Percentiles rank a stretch among this genome's conserved stretches.
These are phyloP conservation scores for Crithidia fasciculata DNA, from an alignment of 208 protist genomes.

Conservation along the genomic window DNA sequence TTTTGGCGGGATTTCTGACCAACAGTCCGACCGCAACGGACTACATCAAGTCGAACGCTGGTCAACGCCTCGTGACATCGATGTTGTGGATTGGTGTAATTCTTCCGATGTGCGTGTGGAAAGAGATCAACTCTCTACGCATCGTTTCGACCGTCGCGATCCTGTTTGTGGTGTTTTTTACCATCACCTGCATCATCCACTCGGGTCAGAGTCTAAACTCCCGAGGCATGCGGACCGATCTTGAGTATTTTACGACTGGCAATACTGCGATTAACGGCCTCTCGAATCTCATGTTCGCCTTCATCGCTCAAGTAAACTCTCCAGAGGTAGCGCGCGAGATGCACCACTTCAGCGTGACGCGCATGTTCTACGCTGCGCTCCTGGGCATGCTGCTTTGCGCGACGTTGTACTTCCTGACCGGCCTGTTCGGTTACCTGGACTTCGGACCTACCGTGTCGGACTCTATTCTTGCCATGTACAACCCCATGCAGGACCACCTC, in stretches of 20 bases:
- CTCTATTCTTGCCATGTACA: no score
- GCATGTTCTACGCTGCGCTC: no score
- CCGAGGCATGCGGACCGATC: slow-evolving; percentile 37
- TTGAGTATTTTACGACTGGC: slow-evolving; percentile 56
- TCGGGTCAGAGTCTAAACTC: slow-evolving; percentile 30
- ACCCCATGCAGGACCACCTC: no score
- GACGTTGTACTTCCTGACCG: no score
- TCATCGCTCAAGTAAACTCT: slow-evolving; percentile 77
- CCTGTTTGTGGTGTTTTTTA: slow-evolving; percentile 75
- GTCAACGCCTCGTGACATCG: slow-evolving; percentile 51
- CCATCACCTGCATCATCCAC: slow-evolving; percentile 66
- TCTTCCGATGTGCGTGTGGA: slow-evolving; percentile 68
- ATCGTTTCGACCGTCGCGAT: slow-evolving; percentile 67
- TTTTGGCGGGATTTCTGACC: slow-evolving; percentile 42
- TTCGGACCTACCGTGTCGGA: no score
- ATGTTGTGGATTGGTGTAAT: slow-evolving; percentile 69
- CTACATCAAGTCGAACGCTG: slow-evolving; percentile 29
- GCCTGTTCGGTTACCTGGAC: no score
- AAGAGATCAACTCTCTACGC: slow-evolving; percentile 85
- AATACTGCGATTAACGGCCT: slow-evolving; percentile 63
- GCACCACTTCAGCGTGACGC: no score
- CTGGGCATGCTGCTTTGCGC: no score
- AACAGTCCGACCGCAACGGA: slow-evolving; percentile 15
- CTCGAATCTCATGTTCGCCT: slow-evolving; percentile 69
- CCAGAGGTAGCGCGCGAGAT: no score